These are phyloP conservation scores for Fusarium sp. DNA, from an alignment of 2,329 filamentous ascomycete genomes.

Conservation along the genomic window DNA sequence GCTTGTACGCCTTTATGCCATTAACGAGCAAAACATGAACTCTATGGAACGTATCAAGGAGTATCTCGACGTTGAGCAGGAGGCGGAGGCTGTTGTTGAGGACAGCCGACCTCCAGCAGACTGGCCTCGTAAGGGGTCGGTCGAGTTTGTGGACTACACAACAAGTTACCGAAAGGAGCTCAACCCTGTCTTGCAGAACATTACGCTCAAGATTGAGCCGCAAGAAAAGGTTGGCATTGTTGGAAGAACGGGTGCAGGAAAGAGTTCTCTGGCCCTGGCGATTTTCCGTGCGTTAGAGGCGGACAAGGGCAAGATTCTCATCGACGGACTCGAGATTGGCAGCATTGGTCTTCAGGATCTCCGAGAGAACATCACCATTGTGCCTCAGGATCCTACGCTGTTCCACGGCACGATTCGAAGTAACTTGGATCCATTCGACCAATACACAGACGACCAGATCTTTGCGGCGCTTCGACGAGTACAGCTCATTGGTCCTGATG, in stretches of 20 bases:
- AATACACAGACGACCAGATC: slow-evolving; percentile 90
- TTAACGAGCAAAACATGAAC: slow-evolving; percentile 99
- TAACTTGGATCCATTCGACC: slow-evolving; percentile 91
- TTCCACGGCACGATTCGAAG: slow-evolving; percentile 92
- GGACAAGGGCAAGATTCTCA: slow-evolving; percentile 85
- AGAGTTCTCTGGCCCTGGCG: slow-evolving; percentile 92
- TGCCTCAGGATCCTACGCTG: slow-evolving; percentile 94
- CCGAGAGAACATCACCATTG: slow-evolving; percentile 93
- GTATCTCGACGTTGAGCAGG: slow-evolving; percentile 95
- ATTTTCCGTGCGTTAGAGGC: slow-evolving; percentile 95
- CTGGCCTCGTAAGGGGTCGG: slow-evolving; percentile 87
- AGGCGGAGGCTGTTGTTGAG: slow-evolving; percentile 80
- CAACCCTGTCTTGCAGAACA: slow-evolving; percentile 82
- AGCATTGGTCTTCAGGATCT: slow-evolving; percentile 92
- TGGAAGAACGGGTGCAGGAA: slow-evolving; percentile 93
- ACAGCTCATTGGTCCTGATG: slow-evolving; percentile 78
- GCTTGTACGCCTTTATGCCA: slow-evolving; percentile 92
- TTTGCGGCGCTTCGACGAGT: slow-evolving; percentile 88
- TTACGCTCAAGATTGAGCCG: slow-evolving; percentile 86
- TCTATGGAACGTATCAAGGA: slow-evolving; percentile 97
- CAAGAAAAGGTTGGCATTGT: slow-evolving; percentile 96
- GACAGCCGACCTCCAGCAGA: slow-evolving; percentile 78
- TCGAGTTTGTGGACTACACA: slow-evolving; percentile 89
- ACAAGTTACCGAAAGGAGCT: slow-evolving; percentile 90
- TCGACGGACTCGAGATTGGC: slow-evolving; percentile 91